Conservation (phyloP, 2,329 filamentous ascomycete genomes). For the Aspergillus pseudoterreus region DNA sequence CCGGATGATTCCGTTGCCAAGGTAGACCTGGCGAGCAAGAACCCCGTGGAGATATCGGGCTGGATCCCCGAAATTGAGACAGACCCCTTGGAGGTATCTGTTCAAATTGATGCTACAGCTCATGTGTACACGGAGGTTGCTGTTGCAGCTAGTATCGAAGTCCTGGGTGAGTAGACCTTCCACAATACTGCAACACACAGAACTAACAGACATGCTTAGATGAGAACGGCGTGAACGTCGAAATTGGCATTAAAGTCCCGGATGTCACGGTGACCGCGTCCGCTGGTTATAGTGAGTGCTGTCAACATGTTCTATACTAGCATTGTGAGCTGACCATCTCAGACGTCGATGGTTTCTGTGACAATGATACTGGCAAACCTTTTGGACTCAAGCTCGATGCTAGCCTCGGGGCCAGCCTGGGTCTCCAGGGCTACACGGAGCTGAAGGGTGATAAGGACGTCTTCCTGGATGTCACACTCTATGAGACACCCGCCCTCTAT, state of each 20-base stretch:
- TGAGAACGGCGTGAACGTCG: conserved; percentile 7
- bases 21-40: conserved; percentile 3
- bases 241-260: conserved; percentile 4
- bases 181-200: background rate
- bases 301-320: background rate
- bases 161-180: background rate
- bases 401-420: conserved; percentile 1
- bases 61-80: conserved; percentile 7
- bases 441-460: conserved; percentile 1
- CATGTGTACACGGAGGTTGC: conserved; percentile 7
- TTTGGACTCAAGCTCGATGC: conserved; percentile 5
- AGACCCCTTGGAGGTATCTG: conserved; percentile 2
- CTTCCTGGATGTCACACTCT: conserved; percentile 1
- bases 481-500: conserved; percentile 1
- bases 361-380: background rate
- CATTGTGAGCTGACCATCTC: background rate
- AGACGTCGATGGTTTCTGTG: conserved; percentile 4
- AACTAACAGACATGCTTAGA: background rate
- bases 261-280: conserved; percentile 5
- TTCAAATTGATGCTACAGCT: conserved; percentile 3
- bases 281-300: conserved; percentile 1
- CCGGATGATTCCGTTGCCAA: conserved; percentile 6
- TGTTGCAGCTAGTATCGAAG: conserved; percentile 1
- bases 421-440: conserved; percentile 3
- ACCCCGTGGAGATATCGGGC: conserved; percentile 2